phyloP scores from a whole-genome alignment of 805 yeast species.

The Wickerhamomyces alni region DNA sequence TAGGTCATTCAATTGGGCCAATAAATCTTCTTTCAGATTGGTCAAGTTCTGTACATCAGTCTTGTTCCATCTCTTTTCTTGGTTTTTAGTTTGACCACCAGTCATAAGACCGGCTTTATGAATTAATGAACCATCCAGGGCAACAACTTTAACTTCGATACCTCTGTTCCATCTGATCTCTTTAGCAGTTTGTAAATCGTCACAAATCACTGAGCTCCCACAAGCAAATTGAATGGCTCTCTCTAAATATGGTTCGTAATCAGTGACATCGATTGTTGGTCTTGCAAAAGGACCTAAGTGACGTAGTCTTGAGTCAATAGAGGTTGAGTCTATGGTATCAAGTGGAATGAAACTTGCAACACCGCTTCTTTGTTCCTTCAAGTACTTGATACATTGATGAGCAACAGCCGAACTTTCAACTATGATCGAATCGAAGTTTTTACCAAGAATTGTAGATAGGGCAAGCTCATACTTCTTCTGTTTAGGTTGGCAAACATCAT shows the following conservation, averaged over 20 bases:
- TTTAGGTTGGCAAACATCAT: constrained; percentile 74
- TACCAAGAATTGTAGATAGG: constrained; percentile 71
- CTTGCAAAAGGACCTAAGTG: constrained; percentile 46
- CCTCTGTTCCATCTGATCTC: constrained; percentile 61
- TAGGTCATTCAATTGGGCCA: constrained; percentile 37
- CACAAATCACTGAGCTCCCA: constrained; percentile 75
- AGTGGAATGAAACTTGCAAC: constrained; percentile 84
- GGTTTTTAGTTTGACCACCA: constrained; percentile 64
- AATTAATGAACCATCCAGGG: constrained; percentile 79
- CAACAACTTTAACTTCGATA: constrained; percentile 61
- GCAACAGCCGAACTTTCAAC: constrained; percentile 72
- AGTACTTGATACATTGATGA: constrained; percentile 65
- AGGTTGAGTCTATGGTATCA: constrained; percentile 59
- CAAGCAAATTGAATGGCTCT: constrained; percentile 77
- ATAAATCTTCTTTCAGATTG: constrained; percentile 43
- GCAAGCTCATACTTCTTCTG: constrained; percentile 70
- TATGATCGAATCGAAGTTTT: constrained; percentile 72
- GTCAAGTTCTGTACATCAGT: constrained; percentile 52
- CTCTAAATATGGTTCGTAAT: constrained; percentile 61
- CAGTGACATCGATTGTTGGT: constrained; percentile 71
- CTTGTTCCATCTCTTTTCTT: constrained; percentile 67
- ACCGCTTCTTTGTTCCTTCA: constrained; percentile 84
- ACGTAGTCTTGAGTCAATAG: constrained; percentile 50
- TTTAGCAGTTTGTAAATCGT: constrained; percentile 61
- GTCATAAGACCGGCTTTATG: constrained; percentile 89